A percentile compares a stretch with the other conserved stretches of the same genome.
Evolutionary conservation across 2,329 filamentous ascomycete species (phyloP).

Genomic region (Aspergillus hiratsukae): DNA sequence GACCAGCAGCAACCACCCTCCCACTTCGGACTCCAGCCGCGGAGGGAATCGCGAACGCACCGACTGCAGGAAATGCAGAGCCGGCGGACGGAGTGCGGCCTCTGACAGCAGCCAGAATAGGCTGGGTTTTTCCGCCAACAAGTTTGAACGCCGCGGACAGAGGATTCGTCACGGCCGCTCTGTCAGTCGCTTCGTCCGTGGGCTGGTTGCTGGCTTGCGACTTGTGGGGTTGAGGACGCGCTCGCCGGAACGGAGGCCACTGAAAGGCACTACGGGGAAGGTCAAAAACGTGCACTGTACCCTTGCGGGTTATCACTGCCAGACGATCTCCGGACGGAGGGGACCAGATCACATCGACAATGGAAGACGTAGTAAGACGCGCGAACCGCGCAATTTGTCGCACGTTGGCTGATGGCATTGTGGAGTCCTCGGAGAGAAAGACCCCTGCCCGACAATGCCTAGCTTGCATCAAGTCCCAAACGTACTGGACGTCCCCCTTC

Average conservation of each 20-base stretch:
- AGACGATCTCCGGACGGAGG: constrained; percentile 74
- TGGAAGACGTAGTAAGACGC: constrained; percentile 83
- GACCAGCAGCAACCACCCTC: constrained; percentile 46
- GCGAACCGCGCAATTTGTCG: constrained; percentile 85
- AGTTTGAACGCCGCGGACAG: constrained; percentile 68
- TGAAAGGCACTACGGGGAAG: constrained; percentile 76
- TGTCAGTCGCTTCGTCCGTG: constrained; percentile 47
- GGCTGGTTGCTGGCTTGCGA: constrained; percentile 41
- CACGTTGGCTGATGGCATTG: constrained; percentile 46
- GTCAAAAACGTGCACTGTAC: constrained; percentile 91
- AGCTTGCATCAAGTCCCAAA: constrained; percentile 49
- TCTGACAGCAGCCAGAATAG: constrained; percentile 64
- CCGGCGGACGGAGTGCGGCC: constrained; percentile 47
- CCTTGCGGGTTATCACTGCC: constrained; percentile 86
- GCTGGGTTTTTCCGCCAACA: constrained; percentile 55
- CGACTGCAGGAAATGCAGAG: constrained; percentile 40
- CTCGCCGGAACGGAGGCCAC: constrained; percentile 67
- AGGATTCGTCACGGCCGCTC: constrained; percentile 36
- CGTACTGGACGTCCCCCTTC: constrained; percentile 48
- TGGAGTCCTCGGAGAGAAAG: constrained; percentile 34
- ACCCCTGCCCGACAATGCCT: constrained; percentile 38
- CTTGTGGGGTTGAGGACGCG: constrained; percentile 40
- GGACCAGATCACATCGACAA: constrained; percentile 87
- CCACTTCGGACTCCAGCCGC: constrained; percentile 45
- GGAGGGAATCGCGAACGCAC: constrained; percentile 42